Evolutionary conservation across 345 rosid species (phyloP).

Genomic region (Carallia pectinifolia): DNA sequence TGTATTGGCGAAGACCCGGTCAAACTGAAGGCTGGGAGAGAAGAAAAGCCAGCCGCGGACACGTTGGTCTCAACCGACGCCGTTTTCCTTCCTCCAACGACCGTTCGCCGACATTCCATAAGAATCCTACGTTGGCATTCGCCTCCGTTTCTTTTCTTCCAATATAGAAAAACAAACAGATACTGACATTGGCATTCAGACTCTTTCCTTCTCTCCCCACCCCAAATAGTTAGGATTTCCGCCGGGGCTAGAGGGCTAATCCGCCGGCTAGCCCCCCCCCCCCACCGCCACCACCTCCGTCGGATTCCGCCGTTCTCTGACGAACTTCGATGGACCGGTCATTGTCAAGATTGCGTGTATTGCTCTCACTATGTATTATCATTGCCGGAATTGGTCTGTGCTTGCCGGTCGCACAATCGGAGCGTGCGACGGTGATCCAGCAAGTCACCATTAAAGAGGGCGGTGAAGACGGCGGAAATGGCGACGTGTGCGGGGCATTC

Average conservation of each 20-base stretch:
- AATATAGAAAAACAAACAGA: too few species aligned
- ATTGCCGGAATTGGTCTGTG: not conserved
- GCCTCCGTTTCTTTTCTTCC: not conserved
- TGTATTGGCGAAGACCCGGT: too few species aligned
- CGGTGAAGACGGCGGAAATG: not conserved
- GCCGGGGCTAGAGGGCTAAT: not conserved
- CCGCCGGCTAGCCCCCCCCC: not conserved
- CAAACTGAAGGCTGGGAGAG: too few species aligned
- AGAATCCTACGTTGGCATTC: not conserved
- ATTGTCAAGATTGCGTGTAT: not conserved
- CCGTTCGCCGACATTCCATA: too few species aligned
- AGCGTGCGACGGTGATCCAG: constrained; percentile 21
- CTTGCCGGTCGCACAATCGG: constrained; percentile 29
- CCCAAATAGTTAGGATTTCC: constrained; percentile 1
- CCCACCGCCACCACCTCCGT: too few species aligned
- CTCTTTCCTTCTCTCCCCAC: not conserved
- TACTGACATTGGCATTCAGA: not conserved
- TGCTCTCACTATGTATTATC: not conserved
- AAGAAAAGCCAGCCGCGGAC: too few species aligned
- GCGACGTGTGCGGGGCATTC: constrained; percentile 40
- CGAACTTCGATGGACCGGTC: not conserved
- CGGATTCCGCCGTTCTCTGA: not conserved
- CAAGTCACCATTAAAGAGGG: constrained; percentile 34
- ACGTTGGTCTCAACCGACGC: not conserved
- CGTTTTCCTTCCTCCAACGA: constrained; percentile 20